Evolutionary conservation across 805 yeast species (phyloP), one percentile per base, ranked within the genome.

Genomic region (Monosporozyma servazzii): DNA sequence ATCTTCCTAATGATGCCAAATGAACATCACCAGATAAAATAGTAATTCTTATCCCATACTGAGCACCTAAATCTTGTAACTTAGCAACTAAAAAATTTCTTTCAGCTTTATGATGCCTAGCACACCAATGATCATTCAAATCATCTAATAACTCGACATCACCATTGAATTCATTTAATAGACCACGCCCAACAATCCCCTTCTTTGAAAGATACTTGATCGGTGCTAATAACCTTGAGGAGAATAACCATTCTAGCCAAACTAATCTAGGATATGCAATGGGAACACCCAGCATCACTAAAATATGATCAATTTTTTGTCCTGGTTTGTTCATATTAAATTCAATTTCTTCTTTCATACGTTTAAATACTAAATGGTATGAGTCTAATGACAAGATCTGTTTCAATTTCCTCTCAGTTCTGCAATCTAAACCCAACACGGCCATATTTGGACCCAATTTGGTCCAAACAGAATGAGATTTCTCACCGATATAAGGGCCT

Each of bases 41-140:
- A 7, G 98, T 88, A 52, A 93, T 68, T 58, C 99, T 75, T 3
- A 85, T 80, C 3, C 83, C 83, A 56, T 76, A 65, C 30, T 69
- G 59, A 31, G 85, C 76, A 3, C 91, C 88, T 60, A 89, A 80
- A 44, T 77, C 77, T 55, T 82, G 80, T 45, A 91, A 71, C 54
- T 72, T 72, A 40, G 73, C 75, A 55, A 90, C 70, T 40, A 91
- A 73, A 57, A 65, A 63, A 67, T 91, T 91, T 54, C 99, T 78
- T 69, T 91, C 99, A 47, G 69, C 68, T 66, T 91, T 93, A 70
- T 91, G 99, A 65, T 83, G 78, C 53, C 76, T 76, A 3, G 96
- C 84, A 66, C 97, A 89, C 99, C 99, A 91, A 70, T 91, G 98
- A 65, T 91, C 99, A 63, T 89, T 84, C 67, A 93, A 74, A 66